phyloP scores from a whole-genome alignment of 441 rosid genomes.

The Erodium texanum region DNA sequence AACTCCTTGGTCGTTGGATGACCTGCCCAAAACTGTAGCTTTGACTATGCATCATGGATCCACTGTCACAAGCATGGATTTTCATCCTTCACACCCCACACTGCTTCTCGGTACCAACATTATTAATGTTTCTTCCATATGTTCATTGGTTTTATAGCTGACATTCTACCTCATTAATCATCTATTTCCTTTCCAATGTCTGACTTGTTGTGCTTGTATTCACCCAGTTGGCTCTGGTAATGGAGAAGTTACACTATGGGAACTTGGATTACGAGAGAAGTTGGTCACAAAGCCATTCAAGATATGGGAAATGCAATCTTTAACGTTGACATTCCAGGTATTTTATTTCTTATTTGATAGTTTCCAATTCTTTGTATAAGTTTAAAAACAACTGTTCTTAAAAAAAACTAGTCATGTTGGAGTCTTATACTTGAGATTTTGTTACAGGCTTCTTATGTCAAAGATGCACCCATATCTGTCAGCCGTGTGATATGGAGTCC shows the following conservation, averaged over 20 bases:
- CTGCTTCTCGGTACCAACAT: slow-evolving; percentile 48
- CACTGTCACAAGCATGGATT: slow-evolving; percentile 76
- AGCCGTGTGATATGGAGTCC: slow-evolving; percentile 89
- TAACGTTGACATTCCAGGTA: slow-evolving; percentile 64
- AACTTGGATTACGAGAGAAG: slow-evolving; percentile 47
- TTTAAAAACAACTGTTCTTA: background rate
- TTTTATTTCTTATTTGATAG: slow-evolving; percentile 9
- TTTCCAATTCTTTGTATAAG: background rate
- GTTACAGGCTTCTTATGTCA: slow-evolving; percentile 47
- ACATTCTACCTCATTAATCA: background rate
- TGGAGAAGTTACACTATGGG: slow-evolving; percentile 90
- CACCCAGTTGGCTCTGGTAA: slow-evolving; percentile 65
- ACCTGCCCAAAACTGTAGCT: slow-evolving; percentile 59
- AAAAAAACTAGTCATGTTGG: background rate
- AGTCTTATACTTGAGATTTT: slow-evolving; percentile 14
- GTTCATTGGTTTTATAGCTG: slow-evolving; percentile 5
- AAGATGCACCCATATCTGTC: slow-evolving; percentile 49
- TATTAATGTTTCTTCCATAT: slow-evolving; percentile 11
- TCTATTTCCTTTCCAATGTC: background rate
- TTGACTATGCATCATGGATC: slow-evolving; percentile 51
- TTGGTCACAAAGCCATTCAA: slow-evolving; percentile 72
- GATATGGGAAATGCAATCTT: slow-evolving; percentile 46
- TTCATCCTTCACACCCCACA: slow-evolving; percentile 61
- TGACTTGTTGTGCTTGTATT: slow-evolving; percentile 22
- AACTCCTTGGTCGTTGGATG: slow-evolving; percentile 58